Evolutionary conservation across 2,329 filamentous ascomycete species (phyloP), one percentile per base, ranked within the genome.

Genomic region (Monosporascus sp.): DNA sequence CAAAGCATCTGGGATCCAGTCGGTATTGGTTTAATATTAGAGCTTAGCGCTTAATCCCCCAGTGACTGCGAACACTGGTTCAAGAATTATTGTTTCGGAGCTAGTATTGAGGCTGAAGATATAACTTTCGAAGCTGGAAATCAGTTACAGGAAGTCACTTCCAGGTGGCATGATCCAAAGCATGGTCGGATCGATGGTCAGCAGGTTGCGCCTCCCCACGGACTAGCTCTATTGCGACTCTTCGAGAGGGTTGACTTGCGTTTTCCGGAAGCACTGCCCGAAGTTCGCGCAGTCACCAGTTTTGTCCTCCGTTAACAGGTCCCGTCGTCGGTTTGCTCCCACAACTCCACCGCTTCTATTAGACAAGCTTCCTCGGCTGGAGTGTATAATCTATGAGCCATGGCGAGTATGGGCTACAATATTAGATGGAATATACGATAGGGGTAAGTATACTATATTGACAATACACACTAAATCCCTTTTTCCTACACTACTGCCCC

Each of bases 61-160:
- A 72, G 68, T 52, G 68, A 73, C 61, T 62, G 45, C 15, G 54
- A 69, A 48, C 65, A 72, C 56, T 72, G 58, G 59, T 70, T 70
- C 56, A 66, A 66, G 52, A 58, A 67, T 52, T 53, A 59, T 22
- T 49, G 59, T 54, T 65, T 69, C 37, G 45, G 41, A 41, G 57
- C 57, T 11, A 58, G 67, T 48, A 15, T 64, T 31, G 58, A 66
- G 26, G 20, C 54, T 46, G 26, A 26, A 62, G 56, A 50, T 37
- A 24, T 24, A 24, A 5, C 24, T 5, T 24, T 24, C 24, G 24
- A 24, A 24, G 1, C 54, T 50, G 40, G 37, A 51, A 48, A 37
- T 18, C 24, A 48, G 46, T 18, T 40, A 24, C 40, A 17, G 44
- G 49, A 28, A 37, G 50, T 48, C 24, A 17, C 44, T 48, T 28